Evolutionary conservation across 495 filamentous ascomycete species (phyloP), one percentile per base, ranked within the genome.

Genomic region (Cladorrhinum samala): DNA sequence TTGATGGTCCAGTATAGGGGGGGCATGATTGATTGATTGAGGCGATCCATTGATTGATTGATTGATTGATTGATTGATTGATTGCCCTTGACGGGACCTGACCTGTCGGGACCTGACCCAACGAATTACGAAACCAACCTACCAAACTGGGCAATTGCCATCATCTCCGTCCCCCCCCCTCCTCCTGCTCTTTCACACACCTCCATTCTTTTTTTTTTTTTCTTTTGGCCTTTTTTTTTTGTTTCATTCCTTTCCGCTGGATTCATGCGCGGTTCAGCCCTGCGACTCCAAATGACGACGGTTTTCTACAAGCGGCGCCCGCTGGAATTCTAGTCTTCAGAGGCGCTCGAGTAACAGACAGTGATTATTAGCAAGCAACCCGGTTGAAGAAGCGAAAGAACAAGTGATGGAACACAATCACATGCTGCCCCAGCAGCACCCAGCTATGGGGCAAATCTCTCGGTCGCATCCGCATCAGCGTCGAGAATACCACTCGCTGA

Each of bases 351-450:
- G n/a, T n/a, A n/a, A n/a, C n/a, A n/a, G n/a, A n/a, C n/a, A n/a
- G n/a, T n/a, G n/a, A n/a, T n/a, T n/a, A n/a, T n/a, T n/a, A n/a
- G n/a, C n/a, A n/a, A n/a, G 25, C 43, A 30, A 0, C 18, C 52
- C 30, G 9, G 38, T 11, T 37, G 42, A 25, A 42, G 38, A 21
- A 23, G 55, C 56, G 47, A 57, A 40, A 47, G 53, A 7, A 24
- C 18, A 19, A 44, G 53, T 21, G 14, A 71, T 69, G 68, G 67
- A 69, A 59, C 68, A 72, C 52, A 60, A 58, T 68, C 71, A 70
- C 67, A 71, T 72, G 69, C 65, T 55, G 40, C 46, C 23, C 45
- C 59, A 52, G 14, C 42, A 55, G 27, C 60, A 55, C n/a, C 54
- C n/a, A n/a, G n/a, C n/a, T n/a, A n/a, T n/a, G n/a, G n/a, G n/a